Percentiles rank a stretch among this genome's conserved stretches.
Conservation (phyloP, 352 stramenopile genomes). For the Thalassiosira mediterranea region DNA sequence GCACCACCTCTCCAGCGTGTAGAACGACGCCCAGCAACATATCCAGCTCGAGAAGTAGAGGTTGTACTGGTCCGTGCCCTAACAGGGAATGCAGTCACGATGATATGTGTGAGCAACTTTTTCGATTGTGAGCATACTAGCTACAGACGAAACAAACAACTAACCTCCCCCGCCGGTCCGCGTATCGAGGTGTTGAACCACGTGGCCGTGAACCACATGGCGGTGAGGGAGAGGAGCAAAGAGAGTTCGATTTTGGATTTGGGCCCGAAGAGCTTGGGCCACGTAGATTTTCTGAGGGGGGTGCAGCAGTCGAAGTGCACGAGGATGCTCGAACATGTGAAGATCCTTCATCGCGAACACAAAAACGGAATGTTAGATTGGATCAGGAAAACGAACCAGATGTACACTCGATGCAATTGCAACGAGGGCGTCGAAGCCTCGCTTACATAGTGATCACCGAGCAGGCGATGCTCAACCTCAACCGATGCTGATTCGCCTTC, state of each 20-base stretch:
- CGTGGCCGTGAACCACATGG: slow-evolving; percentile 65
- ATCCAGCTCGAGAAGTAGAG: slow-evolving; percentile 73
- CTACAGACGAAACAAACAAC: too few species aligned
- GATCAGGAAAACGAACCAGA: too few species aligned
- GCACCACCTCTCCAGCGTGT: slow-evolving; percentile 63
- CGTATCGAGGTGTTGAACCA: slow-evolving; percentile 63
- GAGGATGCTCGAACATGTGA: slow-evolving; percentile 34
- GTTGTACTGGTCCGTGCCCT: slow-evolving; percentile 72
- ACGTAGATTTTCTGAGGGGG: slow-evolving; percentile 40
- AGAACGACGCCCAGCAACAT: slow-evolving; percentile 52
- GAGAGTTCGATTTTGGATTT: slow-evolving; percentile 52
- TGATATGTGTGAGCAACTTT: too few species aligned
- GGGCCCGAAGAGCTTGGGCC: slow-evolving; percentile 49
- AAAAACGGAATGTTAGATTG: too few species aligned
- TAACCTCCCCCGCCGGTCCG: slow-evolving; percentile 65
- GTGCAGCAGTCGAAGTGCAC: slow-evolving; percentile 61
- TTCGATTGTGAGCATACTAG: too few species aligned
- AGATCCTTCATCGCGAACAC: too few species aligned
- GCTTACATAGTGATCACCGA: slow-evolving; percentile 34
- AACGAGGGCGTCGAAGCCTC: too few species aligned
- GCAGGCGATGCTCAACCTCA: slow-evolving; percentile 16
- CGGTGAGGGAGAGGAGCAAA: slow-evolving; percentile 53
- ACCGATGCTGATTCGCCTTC: not conserved
- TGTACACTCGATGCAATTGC: too few species aligned
- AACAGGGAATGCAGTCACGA: too few species aligned